Evolutionary conservation across 306 rosid genomes (phyloP).

Genomic region (Rubus parviflorus): DNA sequence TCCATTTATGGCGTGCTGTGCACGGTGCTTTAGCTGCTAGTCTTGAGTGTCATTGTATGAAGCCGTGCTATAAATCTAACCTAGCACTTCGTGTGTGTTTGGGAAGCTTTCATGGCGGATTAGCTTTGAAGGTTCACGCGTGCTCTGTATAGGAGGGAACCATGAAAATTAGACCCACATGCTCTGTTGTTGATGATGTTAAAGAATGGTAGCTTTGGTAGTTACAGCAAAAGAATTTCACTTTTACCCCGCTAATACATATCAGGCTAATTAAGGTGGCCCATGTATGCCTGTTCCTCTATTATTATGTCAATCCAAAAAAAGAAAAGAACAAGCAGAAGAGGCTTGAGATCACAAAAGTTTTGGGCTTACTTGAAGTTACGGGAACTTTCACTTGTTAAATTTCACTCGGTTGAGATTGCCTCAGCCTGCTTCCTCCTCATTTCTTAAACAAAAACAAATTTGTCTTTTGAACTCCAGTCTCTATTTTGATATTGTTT

Average conservation of each 20-base stretch:
- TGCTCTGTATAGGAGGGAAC: not conserved
- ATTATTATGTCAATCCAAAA: not conserved
- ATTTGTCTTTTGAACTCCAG: not conserved
- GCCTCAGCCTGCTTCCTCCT: not conserved
- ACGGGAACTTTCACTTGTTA: not conserved
- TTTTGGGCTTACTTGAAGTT: not conserved
- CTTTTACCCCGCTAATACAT: not conserved
- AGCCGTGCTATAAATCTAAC: not conserved
- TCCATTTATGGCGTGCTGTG: not conserved
- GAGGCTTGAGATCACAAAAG: not conserved
- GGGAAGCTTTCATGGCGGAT: not conserved
- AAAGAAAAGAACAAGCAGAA: not conserved
- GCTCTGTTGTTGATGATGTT: not conserved
- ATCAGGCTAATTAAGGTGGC: not conserved
- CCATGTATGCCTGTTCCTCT: not conserved
- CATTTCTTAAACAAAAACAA: not conserved
- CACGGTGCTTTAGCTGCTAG: not conserved
- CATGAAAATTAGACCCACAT: not conserved
- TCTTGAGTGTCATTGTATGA: not conserved
- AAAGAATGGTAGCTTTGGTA: not conserved
- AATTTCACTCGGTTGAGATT: not conserved
- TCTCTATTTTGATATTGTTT: not conserved
- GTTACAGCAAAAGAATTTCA: not conserved
- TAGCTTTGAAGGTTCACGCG: not conserved
- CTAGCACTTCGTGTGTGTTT: not conserved